Evolutionary conservation across 2,329 filamentous ascomycete genomes (phyloP).

Genomic region (Colletotrichum lini): DNA sequence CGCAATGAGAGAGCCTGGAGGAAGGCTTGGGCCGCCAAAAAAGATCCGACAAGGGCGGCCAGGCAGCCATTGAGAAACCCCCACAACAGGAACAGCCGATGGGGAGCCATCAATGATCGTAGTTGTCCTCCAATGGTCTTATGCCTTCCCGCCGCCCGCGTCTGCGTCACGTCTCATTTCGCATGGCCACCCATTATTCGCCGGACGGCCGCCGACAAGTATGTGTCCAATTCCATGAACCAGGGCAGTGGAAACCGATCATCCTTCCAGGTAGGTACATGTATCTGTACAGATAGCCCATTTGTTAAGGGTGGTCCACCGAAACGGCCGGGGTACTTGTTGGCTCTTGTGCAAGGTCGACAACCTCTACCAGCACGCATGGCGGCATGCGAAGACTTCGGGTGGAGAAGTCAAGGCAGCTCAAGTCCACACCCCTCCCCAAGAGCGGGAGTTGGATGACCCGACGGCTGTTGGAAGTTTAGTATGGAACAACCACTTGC

Average conservation of each 20-base stretch:
- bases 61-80: conserved; percentile 33
- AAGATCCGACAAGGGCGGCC: neutral
- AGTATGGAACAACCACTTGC: neutral
- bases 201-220: conserved; percentile 4
- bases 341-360: conserved; percentile 26
- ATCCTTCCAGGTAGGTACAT: conserved; percentile 8
- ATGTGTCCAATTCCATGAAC: conserved; percentile 30
- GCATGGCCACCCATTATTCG: conserved; percentile 13
- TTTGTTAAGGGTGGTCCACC: conserved; percentile 9
- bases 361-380: neutral
- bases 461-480: neutral
- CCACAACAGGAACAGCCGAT: neutral
- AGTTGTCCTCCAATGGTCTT: neutral
- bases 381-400: conserved; percentile 10
- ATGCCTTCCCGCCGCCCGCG: neutral
- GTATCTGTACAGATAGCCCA: too few relatives aligned
- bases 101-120: neutral
- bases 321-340: conserved; percentile 14
- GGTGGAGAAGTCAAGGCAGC: conserved; percentile 8
- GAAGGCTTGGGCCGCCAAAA: conserved; percentile 7
- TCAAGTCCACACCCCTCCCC: too few relatives aligned
- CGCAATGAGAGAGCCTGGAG: neutral
- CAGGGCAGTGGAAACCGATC: conserved; percentile 33
- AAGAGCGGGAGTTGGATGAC: neutral
- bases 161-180: conserved; percentile 11